Base-by-base conservation (phyloP, 176 grass and related monocot species). In the Luzula sylvatica region DNA sequence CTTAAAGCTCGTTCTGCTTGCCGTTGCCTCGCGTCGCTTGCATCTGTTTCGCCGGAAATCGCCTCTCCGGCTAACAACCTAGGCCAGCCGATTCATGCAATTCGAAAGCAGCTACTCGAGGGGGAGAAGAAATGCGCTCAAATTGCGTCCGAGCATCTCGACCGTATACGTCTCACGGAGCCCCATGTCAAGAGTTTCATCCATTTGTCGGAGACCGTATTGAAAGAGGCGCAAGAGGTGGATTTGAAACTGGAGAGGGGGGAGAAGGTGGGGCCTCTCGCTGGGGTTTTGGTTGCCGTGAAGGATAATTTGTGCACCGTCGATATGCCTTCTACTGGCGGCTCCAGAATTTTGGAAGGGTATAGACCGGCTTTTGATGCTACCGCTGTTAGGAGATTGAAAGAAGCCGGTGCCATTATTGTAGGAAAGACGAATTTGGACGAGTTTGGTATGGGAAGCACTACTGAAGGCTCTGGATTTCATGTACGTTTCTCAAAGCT, bases 361-460 rank as follows among this genome's bases (percentile, higher is more conserved):
- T 95, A 85, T 58, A 64, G 72, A 61, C 90, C 90, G 7, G 74
- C 90, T 19, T 95, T 82, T 55, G 90, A 95, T 42, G 90, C 83
- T 16, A 95, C 83, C 3, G 90, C 90, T 0, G 83, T 88, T 45
- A 82, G 70, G 21, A 82, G 50, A 48, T 59, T 95, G 50, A 78
- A 71, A 7, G 80, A 88, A 15, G 90, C 84, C 0, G 84, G 84
- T 11, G 90, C 90, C 24, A 79, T 95, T 18, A 56, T 95, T 0
- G 71, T 86, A 2, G 90, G 90, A 30, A 95, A 95, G 74, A 88
- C 90, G 14, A 95, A 95, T 63, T 67, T 95, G 46, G 90, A 95
- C 15, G 84, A 88, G 50, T 95, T 95, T 26, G 84, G 90, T 16
- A 95, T 95, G 90, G 90, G 90, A 48, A 95, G 90, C 71, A 95